Evolutionary conservation across 495 filamentous ascomycete species (phyloP), one percentile per base, ranked within the genome.

Genomic region (Neurospora sp.): DNA sequence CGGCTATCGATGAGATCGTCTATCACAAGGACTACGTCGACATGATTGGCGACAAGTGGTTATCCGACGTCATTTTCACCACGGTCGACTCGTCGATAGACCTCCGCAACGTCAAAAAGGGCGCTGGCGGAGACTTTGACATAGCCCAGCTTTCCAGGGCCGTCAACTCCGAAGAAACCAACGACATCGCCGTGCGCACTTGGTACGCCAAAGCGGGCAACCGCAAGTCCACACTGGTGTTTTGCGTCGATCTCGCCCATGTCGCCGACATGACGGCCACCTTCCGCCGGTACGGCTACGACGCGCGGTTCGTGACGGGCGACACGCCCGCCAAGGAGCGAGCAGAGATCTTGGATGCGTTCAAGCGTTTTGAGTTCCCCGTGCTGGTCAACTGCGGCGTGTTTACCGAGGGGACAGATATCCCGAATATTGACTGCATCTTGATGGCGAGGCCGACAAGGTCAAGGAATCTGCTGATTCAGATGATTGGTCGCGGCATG

Each of bases 1-100:
- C 92, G 42, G 94, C 92, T 18, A 92, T 99, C 73, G 96, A 98
- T 75, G 91, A 97, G 73, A 95, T 99, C 71, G 96, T 98, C 37
- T 99, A 97, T 76, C 96, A 98, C 82, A 97, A 92, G 78, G 94
- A 97, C 78, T 99, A 96, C 75, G 87, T 98, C 71, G 94, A 98
- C 75, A 97, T 98, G 94, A 98, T 98, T 71, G 88, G 87, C 37
- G 93, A 96, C 22, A 92, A 94, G 41, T 89, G 88, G 88, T 86
- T 99, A 38, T 88, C 94, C 1, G 86, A 96, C 77, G 93, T 95
- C 4, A 83, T 94, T 16, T 99, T 99, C 80, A 98, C 96, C 0
- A 99, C 96, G 0, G 94, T 98, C 41, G 86, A 91, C 75, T 91
- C 93, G 0, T 89, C 88, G 20, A 93, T 89, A 7, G 90, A 98